Conservation (phyloP, 345 rosid species). For the Eucalyptus albens region DNA sequence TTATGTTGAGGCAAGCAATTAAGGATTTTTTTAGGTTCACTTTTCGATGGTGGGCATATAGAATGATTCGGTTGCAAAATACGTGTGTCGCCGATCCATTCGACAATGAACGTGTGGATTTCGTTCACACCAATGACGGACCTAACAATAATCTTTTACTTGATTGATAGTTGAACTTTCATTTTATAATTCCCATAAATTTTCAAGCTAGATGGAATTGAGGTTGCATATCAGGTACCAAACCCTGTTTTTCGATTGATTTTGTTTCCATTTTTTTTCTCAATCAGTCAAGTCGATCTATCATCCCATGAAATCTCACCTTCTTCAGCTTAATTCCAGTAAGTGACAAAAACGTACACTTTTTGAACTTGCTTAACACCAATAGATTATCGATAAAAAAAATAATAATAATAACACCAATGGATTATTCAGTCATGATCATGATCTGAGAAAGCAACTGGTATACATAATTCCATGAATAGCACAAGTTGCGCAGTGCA, state of each 20-base stretch:
- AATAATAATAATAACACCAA: no score
- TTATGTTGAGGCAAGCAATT: neutral
- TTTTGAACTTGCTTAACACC: neutral
- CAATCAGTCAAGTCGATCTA: neutral
- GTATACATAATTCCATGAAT: neutral
- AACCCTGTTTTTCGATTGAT: neutral
- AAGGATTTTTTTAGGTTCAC: neutral
- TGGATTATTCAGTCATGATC: neutral
- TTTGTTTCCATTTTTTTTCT: neutral
- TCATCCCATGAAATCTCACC: neutral
- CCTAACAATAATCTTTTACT: neutral
- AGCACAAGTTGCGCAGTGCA: neutral
- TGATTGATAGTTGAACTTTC: neutral
- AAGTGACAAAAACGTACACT: neutral
- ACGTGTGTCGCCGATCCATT: fast-evolving
- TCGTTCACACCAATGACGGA: neutral
- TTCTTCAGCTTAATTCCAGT: fast-evolving
- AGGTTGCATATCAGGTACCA: neutral
- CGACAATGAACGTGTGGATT: fast-evolving
- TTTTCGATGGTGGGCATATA: neutral
- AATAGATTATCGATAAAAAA: neutral
- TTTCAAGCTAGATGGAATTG: fast-evolving
- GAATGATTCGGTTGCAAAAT: neutral
- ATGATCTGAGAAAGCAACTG: neutral
- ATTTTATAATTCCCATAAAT: neutral